A percentile compares a stretch with the other conserved stretches of the same genome.
These are phyloP conservation scores for Mortierella polycephala DNA, from an alignment of 371 early-diverging fungal genomes.

Conservation along the genomic window DNA sequence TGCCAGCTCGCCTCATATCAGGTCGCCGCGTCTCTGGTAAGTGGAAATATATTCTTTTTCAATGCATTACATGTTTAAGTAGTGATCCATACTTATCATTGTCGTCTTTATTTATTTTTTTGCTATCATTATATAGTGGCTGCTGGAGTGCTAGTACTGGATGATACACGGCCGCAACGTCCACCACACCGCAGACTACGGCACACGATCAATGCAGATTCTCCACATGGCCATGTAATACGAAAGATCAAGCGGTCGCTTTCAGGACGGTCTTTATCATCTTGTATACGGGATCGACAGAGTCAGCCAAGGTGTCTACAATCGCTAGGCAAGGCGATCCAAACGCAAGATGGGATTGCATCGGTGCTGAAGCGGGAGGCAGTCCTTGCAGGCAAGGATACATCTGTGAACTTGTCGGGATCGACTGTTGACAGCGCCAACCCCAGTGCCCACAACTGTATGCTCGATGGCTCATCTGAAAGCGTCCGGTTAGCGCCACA, in stretches of 20 bases:
- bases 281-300: conserved; percentile 25
- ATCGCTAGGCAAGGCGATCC: conserved; percentile 7
- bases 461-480: background rate
- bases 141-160: conserved; percentile 42
- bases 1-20: conserved; percentile 16
- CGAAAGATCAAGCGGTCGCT: conserved; percentile 49
- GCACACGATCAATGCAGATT: conserved; percentile 30
- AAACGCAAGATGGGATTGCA: conserved; percentile 7
- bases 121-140: conserved; percentile 24
- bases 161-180: conserved; percentile 30
- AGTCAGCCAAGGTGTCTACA: conserved; percentile 18
- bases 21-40: conserved; percentile 44
- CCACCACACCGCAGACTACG: conserved; percentile 27
- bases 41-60: background rate
- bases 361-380: conserved; percentile 27
- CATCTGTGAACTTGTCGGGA: conserved; percentile 13
- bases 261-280: conserved; percentile 38
- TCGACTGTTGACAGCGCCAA: background rate
- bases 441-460: background rate
- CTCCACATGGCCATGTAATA: conserved; percentile 27
- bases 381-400: conserved; percentile 14
- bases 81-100: background rate
- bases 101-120: conserved; percentile 1
- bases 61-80: background rate
- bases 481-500: background rate